phyloP scores from a whole-genome alignment of 495 filamentous ascomycete genomes.

The Aspergillus kassunensis region DNA sequence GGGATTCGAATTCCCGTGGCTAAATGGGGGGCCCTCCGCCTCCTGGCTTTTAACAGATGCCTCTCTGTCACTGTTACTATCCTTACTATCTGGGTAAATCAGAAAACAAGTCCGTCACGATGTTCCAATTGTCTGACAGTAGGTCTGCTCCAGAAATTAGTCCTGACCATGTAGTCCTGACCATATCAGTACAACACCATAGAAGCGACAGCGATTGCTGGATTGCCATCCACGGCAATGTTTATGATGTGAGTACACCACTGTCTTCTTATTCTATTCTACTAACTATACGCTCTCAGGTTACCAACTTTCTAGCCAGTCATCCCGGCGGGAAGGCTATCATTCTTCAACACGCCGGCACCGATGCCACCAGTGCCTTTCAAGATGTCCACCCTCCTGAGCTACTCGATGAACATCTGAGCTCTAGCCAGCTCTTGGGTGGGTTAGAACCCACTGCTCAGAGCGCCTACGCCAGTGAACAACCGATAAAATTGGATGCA shows the following conservation, averaged over 20 bases:
- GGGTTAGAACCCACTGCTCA: slow-evolving; percentile 40
- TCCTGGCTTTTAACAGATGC: not conserved
- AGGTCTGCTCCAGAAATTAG: not conserved
- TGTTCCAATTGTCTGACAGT: slow-evolving; percentile 2
- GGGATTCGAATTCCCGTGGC: not conserved
- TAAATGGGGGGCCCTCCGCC: not conserved
- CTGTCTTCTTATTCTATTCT: slow-evolving; percentile 15
- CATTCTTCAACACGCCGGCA: slow-evolving; percentile 78
- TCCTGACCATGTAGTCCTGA: not conserved
- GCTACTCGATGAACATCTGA: slow-evolving; percentile 77
- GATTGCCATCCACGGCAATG: slow-evolving; percentile 80
- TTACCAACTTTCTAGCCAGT: slow-evolving; percentile 67
- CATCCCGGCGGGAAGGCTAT: slow-evolving; percentile 85
- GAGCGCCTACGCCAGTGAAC: slow-evolving; percentile 22
- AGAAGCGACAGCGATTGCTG: slow-evolving; percentile 54
- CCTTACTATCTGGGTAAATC: not conserved
- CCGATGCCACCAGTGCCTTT: slow-evolving; percentile 86
- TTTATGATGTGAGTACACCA: slow-evolving; percentile 67
- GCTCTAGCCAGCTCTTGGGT: slow-evolving; percentile 67
- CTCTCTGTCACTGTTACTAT: not conserved
- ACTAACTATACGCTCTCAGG: slow-evolving; percentile 24
- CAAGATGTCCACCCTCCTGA: slow-evolving; percentile 86
- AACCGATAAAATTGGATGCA: too few species aligned
- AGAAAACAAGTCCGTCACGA: not conserved
- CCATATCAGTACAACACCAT: not conserved